Percentiles rank a stretch among this genome's conserved stretches.
phyloP scores from a whole-genome alignment of 192 early-diverging fungal genomes.

The Entrophospora sp. region DNA sequence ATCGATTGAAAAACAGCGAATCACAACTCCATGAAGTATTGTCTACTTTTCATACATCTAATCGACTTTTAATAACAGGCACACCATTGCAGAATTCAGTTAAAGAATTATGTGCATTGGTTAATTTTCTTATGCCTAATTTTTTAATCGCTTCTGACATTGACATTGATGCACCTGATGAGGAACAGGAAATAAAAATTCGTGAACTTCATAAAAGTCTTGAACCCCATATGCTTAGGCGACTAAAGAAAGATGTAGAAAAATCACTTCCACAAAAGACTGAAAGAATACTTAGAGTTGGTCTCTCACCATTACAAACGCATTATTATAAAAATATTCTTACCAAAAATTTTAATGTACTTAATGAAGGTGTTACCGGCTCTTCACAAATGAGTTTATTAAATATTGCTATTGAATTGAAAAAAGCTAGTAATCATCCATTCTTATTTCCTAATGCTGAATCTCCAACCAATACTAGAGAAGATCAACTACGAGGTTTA shows the following conservation, averaged over 20 bases:
- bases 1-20: conserved; percentile 91
- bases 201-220: conserved; percentile 72
- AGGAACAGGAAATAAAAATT: conserved; percentile 74
- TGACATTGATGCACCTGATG: conserved; percentile 63
- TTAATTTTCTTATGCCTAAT: conserved; percentile 89
- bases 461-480: conserved; percentile 39
- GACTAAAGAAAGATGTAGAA: conserved; percentile 97
- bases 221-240: conserved; percentile 83
- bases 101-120: conserved; percentile 83
- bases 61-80: conserved; percentile 92
- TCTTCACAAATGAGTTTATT: too few species aligned
- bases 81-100: conserved; percentile 98
- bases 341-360: conserved; percentile 81
- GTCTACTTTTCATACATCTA: conserved; percentile 74
- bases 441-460: conserved; percentile 80
- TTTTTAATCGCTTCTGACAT: conserved; percentile 74
- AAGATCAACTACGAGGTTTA: conserved; percentile 75
- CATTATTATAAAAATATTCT: conserved; percentile 92
- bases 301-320: conserved; percentile 80
- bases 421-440: conserved; percentile 95
- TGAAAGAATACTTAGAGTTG: conserved; percentile 91
- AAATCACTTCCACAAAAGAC: conserved; percentile 92
- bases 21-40: conserved; percentile 89
- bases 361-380: conserved; percentile 66
- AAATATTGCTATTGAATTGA: conserved; percentile 94